Evolutionary conservation across 2,329 filamentous ascomycete genomes (phyloP).

Genomic region (Cordyceps cicadae): DNA sequence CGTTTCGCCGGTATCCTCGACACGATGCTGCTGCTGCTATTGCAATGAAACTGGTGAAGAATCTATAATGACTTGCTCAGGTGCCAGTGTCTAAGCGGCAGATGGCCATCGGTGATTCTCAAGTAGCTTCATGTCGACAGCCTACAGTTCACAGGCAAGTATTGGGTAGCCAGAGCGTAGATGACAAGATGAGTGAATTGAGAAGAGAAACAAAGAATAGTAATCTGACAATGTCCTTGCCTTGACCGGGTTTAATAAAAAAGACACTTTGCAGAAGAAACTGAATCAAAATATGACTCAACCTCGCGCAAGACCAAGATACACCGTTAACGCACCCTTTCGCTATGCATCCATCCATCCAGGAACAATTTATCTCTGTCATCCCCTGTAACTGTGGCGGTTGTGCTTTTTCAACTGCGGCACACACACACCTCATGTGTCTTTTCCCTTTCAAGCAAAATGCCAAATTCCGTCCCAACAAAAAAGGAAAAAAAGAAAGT

Average conservation of each 20-base stretch:
- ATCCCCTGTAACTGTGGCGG: neutral
- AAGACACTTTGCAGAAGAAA: constrained; percentile 16
- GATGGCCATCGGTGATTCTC: too few relatives aligned
- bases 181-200: neutral
- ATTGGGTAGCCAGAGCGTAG: too few relatives aligned
- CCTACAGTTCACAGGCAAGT: too few relatives aligned
- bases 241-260: constrained; percentile 13
- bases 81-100: too few relatives aligned
- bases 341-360: constrained; percentile 42
- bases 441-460: constrained; percentile 10
- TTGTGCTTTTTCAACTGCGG: neutral
- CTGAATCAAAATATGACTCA: constrained; percentile 17
- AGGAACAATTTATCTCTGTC: constrained; percentile 18
- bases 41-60: too few relatives aligned
- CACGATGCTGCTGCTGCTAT: too few relatives aligned
- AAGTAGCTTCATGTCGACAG: too few relatives aligned
- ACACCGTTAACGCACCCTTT: constrained; percentile 33
- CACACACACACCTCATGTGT: neutral
- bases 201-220: constrained; percentile 11
- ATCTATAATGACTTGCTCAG: too few relatives aligned
- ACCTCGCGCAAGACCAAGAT: constrained; percentile 30
- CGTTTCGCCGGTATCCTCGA: too few relatives aligned
- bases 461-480: constrained; percentile 8
- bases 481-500: neutral
- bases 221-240: constrained; percentile 15